Evolutionary conservation across 805 yeast species (phyloP).

Genomic region (Monosporozyma siamensis): DNA sequence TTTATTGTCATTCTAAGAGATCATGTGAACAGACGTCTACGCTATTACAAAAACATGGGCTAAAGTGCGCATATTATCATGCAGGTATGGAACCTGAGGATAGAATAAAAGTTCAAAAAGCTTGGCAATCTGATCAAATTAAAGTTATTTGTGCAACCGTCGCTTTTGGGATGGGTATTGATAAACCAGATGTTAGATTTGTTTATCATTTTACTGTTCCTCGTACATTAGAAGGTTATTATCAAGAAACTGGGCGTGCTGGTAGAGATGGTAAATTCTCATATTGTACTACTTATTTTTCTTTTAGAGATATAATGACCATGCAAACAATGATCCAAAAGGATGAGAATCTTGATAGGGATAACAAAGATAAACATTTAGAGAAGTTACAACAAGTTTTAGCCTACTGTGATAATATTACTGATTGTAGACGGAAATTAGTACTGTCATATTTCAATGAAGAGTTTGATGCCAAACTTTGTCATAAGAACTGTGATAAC

Average conservation of each 20-base stretch:
- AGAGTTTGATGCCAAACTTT: conserved; percentile 53
- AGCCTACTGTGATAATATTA: conserved; percentile 83
- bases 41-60: conserved; percentile 48
- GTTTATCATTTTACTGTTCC: conserved; percentile 88
- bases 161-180: conserved; percentile 99
- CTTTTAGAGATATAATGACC: conserved; percentile 69
- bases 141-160: conserved; percentile 93
- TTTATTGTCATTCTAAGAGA: conserved; percentile 85
- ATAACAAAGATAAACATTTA: conserved; percentile 68
- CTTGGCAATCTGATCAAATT: conserved; percentile 69
- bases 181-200: conserved; percentile 89
- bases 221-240: conserved; percentile 87
- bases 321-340: conserved; percentile 69
- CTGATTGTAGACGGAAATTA: conserved; percentile 86
- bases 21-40: conserved; percentile 79
- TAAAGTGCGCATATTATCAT: conserved; percentile 71
- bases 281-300: conserved; percentile 75
- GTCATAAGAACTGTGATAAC: conserved; percentile 77
- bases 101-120: conserved; percentile 55
- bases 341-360: conserved; percentile 57
- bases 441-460: conserved; percentile 91
- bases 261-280: conserved; percentile 89
- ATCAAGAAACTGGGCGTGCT: conserved; percentile 98
- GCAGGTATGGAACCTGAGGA: conserved; percentile 87
- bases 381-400: conserved; percentile 74